Base-by-base conservation (phyloP, 352 stramenopile genomes). In the Phytophthora palmivora region DNA sequence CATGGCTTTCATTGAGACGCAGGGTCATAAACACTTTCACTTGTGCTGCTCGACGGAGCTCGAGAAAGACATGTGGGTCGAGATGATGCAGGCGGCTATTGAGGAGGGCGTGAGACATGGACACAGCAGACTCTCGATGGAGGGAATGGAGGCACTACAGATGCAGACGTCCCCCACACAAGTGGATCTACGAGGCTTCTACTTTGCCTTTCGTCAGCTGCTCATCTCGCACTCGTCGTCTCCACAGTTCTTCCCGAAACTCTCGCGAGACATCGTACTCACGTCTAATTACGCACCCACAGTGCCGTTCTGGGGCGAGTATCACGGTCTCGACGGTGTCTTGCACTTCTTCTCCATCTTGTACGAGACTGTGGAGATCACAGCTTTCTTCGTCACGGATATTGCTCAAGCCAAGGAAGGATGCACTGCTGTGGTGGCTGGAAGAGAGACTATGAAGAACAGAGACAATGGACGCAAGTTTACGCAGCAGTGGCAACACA, bases 41-140 rank as follows among this genome's bases (percentile, higher is more conserved):
- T 52, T 96, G 32, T 96, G 88, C 67, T 96, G 88, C 63, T 63
- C 86, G 6, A 94, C 86, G 7, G 88, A 95, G 58, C 64, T 96
- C 22, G 88, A 96, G 65, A 96, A 96, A 51, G 88, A 96, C 50
- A 96, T 95, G 88, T 96, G 88, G 88, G 79, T 96, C 47, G 88
- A 96, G 64, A 96, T 96, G 88, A 96, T 96, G 88, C 84, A 94
- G 57, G 86, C 88, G 8, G 88, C 88, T 10, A 92, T 96, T 63
- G 88, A 95, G 41, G 86, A 94, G 19, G 66, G 70, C 7, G 44
- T 70, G 18, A 47, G 54, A 28, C 60, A 71, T 24, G 36, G 28
- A 22, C 46, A 60, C n/a, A 57, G 75, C 34, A 62, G 74, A 9
- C 33, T 69, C 1, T 61, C 63, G 1, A 34, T 53, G 4, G 71